Evolutionary conservation across 2,329 filamentous ascomycete species (phyloP).

Genomic region (Rhynchosporium agropyri): DNA sequence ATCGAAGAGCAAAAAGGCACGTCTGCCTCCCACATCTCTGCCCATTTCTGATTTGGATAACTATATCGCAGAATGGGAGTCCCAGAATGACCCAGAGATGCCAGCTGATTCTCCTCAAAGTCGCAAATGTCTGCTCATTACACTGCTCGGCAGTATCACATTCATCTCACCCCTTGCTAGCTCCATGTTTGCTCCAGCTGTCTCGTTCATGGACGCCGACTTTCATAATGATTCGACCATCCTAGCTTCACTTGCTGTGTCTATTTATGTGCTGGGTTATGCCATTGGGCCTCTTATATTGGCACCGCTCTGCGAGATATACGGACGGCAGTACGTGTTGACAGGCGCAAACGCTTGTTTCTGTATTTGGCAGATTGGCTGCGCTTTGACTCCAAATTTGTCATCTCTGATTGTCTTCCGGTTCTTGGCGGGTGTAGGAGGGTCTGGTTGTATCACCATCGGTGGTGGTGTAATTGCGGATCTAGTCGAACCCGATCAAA

Average conservation of each 20-base stretch:
- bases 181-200: slow-evolving; percentile 50
- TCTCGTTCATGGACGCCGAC: slow-evolving; percentile 37
- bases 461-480: slow-evolving; percentile 50
- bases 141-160: slow-evolving; percentile 42
- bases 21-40: slow-evolving; percentile 31
- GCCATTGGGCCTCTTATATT: slow-evolving; percentile 59
- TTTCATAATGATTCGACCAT: slow-evolving; percentile 35
- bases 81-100: slow-evolving; percentile 58
- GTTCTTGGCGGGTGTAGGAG: slow-evolving; percentile 51
- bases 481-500: slow-evolving; percentile 41
- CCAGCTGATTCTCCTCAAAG: slow-evolving; percentile 54
- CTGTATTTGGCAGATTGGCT: slow-evolving; percentile 64
- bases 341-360: slow-evolving; percentile 61
- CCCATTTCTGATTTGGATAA: slow-evolving; percentile 54
- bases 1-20: slow-evolving; percentile 34
- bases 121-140: slow-evolving; percentile 40
- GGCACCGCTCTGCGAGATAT: slow-evolving; percentile 64
- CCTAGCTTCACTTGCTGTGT: slow-evolving; percentile 34
- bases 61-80: slow-evolving; percentile 63
- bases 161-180: slow-evolving; percentile 43
- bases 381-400: slow-evolving; percentile 59
- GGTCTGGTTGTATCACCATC: slow-evolving; percentile 49
- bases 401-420: slow-evolving; percentile 50
- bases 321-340: slow-evolving; percentile 61
- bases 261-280: slow-evolving; percentile 63